phyloP scores from a whole-genome alignment of 2,329 filamentous ascomycete genomes.

The Botrytis elliptica region DNA sequence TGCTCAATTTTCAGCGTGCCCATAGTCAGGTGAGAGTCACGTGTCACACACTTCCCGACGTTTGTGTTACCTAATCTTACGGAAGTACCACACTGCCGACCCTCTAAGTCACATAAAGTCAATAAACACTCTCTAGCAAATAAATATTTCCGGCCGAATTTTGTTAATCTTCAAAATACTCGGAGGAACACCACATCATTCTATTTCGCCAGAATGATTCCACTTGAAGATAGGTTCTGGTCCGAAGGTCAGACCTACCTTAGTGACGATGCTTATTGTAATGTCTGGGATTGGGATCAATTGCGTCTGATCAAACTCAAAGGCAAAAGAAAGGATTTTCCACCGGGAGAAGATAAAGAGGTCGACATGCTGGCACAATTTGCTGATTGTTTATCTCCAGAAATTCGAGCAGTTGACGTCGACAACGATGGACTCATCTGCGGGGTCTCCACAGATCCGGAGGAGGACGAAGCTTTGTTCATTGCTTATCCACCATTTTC shows the following conservation, averaged over 20 bases:
- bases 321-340: neutral
- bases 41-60: too few relatives aligned
- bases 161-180: too few relatives aligned
- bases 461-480: neutral
- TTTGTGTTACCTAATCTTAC: too few relatives aligned
- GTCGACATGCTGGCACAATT: neutral
- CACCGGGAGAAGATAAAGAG: neutral
- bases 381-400: neutral
- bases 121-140: too few relatives aligned
- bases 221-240: neutral
- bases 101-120: too few relatives aligned
- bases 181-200: too few relatives aligned
- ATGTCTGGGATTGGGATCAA: slow-evolving; percentile 2
- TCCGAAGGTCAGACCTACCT: rapidly evolving
- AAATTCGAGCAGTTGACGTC: neutral
- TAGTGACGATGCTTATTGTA: neutral
- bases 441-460: neutral
- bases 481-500: neutral
- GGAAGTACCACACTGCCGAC: too few relatives aligned
- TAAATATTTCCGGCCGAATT: too few relatives aligned
- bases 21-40: too few relatives aligned
- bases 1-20: too few relatives aligned
- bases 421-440: neutral
- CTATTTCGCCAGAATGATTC: neutral
- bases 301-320: neutral